Base-by-base conservation (phyloP, 176 grass and related monocot species). In the Phyllostachys edulis region DNA sequence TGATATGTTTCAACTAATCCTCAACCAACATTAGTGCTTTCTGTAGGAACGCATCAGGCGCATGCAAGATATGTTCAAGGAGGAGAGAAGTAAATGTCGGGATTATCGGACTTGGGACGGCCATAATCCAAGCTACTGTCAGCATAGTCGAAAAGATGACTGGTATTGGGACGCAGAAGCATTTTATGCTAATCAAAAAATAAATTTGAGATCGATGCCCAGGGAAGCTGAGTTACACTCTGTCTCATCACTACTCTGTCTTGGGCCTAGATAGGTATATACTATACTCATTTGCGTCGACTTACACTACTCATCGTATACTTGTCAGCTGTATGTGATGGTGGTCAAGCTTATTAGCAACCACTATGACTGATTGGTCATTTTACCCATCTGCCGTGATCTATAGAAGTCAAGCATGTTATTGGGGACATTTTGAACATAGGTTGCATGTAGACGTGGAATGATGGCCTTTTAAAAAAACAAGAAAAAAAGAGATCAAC, bases 191-290 rank as follows among this genome's bases (percentile, higher is more conserved):
- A 91, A 97, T 88, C 74, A 79, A 90, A 82, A 82, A 63, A 84
- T 79, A 85, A 92, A 87, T 75, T 97, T 80, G 66, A 89, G 61
- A 80, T 91, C 82, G 5, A 80, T 64, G 65, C 75, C 86, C 13
- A 75, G 61, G 44, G 84, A 88, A 84, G 62, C 66, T 60, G 42
- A 84, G 27, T 55, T 87, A 73, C 37, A 29, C 62, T 37, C 83
- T 91, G 86, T 92, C 85, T 45, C 89, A 90, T 84, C 94, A 97
- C 75, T 97, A 97, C 73, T 81, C 92, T 63, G 18, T 94, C 72
- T 87, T 97, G 85, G 94, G 92, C 21, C 92, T 97, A 71, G 90
- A 90, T 65, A 92, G 92, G 94, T 94, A 92, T 75, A 6, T 39
- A 15, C 16, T 32, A 74, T 3, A 34, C 1, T 63, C 60, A 63